A percentile compares a stretch with the other conserved stretches of the same genome.
Evolutionary conservation across 140 eudicot species (phyloP).

Genomic region (Bidens hawaiensis): DNA sequence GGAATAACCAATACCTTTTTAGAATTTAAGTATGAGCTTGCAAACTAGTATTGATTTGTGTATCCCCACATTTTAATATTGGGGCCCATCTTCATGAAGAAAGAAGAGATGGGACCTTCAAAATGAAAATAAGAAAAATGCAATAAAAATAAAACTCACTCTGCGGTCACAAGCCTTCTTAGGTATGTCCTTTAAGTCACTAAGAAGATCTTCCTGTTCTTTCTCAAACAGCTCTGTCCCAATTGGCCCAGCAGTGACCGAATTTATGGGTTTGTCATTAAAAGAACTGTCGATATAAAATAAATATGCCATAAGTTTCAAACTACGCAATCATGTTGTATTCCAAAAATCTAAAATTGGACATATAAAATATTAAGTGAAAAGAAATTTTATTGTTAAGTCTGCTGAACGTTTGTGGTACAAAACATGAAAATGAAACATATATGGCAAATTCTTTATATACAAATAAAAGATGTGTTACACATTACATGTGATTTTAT

Average conservation of each 20-base stretch:
- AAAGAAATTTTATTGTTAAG: neutral
- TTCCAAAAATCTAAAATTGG: neutral
- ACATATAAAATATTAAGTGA: neutral
- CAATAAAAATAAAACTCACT: constrained; percentile 38
- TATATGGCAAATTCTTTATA: neutral
- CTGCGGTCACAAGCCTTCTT: constrained; percentile 99
- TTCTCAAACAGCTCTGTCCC: constrained; percentile 90
- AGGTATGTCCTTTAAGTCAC: constrained; percentile 87
- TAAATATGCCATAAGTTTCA: neutral
- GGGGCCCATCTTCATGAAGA: constrained; percentile 5
- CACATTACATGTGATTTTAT: neutral
- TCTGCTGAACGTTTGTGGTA: neutral
- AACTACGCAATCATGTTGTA: neutral
- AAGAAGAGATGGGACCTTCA: neutral
- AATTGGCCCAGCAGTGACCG: constrained; percentile 67
- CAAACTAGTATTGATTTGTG: neutral
- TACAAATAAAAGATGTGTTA: neutral
- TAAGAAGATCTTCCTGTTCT: constrained; percentile 92
- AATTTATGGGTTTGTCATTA: constrained; percentile 82
- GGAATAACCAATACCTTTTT: too few relatives aligned
- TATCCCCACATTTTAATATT: neutral
- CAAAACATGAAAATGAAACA: neutral
- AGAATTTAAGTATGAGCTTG: too few relatives aligned
- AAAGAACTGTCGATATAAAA: constrained; percentile 52
- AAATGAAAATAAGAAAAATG: neutral